Evolutionary conservation across 2,329 filamentous ascomycete genomes (phyloP), one percentile per base, ranked within the genome.

Genomic region (Fusarium penzigii): DNA sequence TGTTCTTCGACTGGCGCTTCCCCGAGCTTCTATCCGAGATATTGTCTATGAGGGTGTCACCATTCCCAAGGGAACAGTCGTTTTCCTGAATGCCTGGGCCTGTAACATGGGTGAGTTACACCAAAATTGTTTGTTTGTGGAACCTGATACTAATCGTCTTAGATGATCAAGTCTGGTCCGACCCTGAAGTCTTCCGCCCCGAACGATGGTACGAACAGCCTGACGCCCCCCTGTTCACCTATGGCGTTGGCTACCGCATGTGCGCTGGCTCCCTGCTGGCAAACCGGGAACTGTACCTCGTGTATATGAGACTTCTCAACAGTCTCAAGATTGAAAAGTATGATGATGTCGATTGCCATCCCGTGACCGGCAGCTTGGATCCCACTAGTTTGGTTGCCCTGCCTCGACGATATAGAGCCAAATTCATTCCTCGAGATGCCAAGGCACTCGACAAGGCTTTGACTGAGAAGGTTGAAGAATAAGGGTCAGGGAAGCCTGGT

Each of bases 11-110:
- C 74, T 88, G 1, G 80, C 82, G 3, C 76, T 88, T 2, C 85
- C 85, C 1, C 77, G 84, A 10, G 81, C 80, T 0, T 85, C 84
- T 0, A 79, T 85, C 49, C 81, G 79, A 56, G 83, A 86, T 47
- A 73, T 88, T 3, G 69, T 72, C 0, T 87, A 86, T 52, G 68
- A 84, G 10, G 82, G 79, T 16, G 76, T 78, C 32, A 65, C 77
- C 6, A 85, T 88, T 39, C 84, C 85, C 1, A 79, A 80, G 42
- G 84, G 83, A 1, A 86, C 83, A 2, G 80, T 86, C 0, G 76
- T 87, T 36, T 88, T 86, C 65, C 70, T 88, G 25, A 88, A 88
- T 52, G 81, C 83, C 0, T 87, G 84, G 84, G 84, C 84, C 3
- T 87, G 85, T 61, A 87, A 88, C 55, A 86, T 85, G 81, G 83